Evolutionary conservation across 139 green algal species (phyloP).

Genomic region (Chlorella sp.): DNA sequence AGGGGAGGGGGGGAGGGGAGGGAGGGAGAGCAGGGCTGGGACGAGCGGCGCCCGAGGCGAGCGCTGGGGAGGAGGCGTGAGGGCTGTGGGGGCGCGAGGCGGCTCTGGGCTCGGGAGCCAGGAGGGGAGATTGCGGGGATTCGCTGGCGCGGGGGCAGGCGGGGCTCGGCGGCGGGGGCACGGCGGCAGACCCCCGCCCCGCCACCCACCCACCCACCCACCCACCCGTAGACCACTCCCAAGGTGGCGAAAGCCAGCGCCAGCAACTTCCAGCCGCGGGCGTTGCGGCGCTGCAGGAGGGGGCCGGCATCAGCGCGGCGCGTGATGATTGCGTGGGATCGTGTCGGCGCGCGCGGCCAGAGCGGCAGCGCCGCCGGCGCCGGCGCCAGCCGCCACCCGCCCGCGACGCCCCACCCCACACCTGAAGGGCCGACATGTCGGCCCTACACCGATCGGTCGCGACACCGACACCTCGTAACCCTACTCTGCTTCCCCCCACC

Average conservation of each 20-base stretch:
- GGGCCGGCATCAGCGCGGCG: not conserved
- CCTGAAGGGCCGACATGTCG: not conserved
- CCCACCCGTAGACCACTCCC: constrained; percentile 57
- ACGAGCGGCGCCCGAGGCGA: not conserved
- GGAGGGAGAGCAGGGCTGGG: not conserved
- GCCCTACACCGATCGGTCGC: not conserved
- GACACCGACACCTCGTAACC: not conserved
- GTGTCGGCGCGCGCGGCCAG: not conserved
- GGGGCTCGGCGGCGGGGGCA: too few species aligned
- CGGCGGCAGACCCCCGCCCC: too few species aligned
- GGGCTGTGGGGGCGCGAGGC: too few species aligned
- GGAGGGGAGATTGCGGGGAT: not conserved
- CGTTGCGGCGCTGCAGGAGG: not conserved
- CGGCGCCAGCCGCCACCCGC: not conserved
- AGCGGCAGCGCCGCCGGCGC: not conserved
- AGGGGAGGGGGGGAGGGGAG: too few species aligned
- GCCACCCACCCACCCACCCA: constrained; percentile 17
- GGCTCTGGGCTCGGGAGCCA: not conserved
- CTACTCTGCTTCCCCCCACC: constrained; percentile 2
- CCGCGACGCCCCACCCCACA: not conserved
- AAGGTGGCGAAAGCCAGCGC: constrained; percentile 32
- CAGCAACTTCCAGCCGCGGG: constrained; percentile 9
- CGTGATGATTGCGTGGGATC: not conserved
- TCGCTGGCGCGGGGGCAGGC: not conserved
- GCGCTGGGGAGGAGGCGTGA: too few species aligned